These are phyloP conservation scores for Candida sanyaensis DNA, from an alignment of 1,139 yeast genomes.

Conservation along the genomic window DNA sequence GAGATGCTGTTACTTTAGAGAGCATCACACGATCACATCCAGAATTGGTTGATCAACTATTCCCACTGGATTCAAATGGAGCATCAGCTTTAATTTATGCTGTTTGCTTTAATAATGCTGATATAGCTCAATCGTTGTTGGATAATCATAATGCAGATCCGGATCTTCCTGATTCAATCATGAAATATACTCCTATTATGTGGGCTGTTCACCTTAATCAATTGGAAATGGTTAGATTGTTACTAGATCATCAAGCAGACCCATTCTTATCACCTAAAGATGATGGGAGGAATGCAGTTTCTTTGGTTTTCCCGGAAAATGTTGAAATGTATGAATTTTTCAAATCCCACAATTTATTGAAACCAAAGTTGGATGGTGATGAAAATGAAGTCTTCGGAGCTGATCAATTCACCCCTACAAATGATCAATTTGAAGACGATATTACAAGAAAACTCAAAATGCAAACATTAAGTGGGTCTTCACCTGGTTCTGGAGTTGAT, in stretches of 20 bases:
- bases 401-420: slow-evolving; percentile 18
- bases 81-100: slow-evolving; percentile 54
- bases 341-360: slow-evolving; percentile 40
- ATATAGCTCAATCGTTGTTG: slow-evolving; percentile 46
- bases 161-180: slow-evolving; percentile 36
- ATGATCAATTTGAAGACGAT: slow-evolving; percentile 42
- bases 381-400: slow-evolving; percentile 16
- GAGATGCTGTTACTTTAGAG: slow-evolving; percentile 49
- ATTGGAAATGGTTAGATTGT: slow-evolving; percentile 33
- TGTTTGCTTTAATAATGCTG: slow-evolving; percentile 48
- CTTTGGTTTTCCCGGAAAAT: slow-evolving; percentile 34
- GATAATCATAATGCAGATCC: slow-evolving; percentile 37
- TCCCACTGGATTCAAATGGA: slow-evolving; percentile 43
- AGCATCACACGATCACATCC: slow-evolving; percentile 32
- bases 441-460: slow-evolving; percentile 45
- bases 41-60: slow-evolving; percentile 28
- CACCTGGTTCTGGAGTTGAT: slow-evolving; percentile 16
- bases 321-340: slow-evolving; percentile 38
- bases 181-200: slow-evolving; percentile 45
- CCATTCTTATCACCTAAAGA: slow-evolving; percentile 35
- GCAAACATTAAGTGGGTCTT: slow-evolving; percentile 42
- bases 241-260: slow-evolving; percentile 45
- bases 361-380: slow-evolving; percentile 20
- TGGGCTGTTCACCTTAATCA: slow-evolving; percentile 49
- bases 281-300: slow-evolving; percentile 34